A percentile compares a stretch with the other conserved stretches of the same genome.
Evolutionary conservation across 169 alveolate genomes (phyloP).

Genomic region (Plasmodium cynomolgi): DNA sequence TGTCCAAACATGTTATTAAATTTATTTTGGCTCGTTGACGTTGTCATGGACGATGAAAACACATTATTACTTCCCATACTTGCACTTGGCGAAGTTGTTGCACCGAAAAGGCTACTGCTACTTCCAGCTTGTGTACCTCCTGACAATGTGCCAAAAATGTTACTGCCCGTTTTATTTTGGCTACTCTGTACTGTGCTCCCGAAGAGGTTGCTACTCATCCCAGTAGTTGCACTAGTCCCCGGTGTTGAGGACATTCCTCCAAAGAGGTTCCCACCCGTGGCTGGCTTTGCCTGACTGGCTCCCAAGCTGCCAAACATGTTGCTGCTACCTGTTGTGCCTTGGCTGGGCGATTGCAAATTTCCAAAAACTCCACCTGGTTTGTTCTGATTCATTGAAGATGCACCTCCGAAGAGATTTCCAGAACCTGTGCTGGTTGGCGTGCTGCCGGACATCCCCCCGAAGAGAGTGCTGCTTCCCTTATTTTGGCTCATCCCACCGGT

Average conservation of each 20-base stretch:
- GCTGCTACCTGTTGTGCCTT: not conserved
- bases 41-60: constrained; percentile 23
- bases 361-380: constrained; percentile 43
- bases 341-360: constrained; percentile 17
- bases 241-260: constrained; percentile 54
- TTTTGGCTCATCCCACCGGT: constrained; percentile 23
- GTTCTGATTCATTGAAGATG: constrained; percentile 42
- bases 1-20: constrained; percentile 46
- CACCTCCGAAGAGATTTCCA: constrained; percentile 40
- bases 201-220: constrained; percentile 7
- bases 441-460: constrained; percentile 31
- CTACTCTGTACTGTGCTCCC: constrained; percentile 19
- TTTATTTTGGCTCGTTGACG: constrained; percentile 44
- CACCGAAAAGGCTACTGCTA: constrained; percentile 32
- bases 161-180: constrained; percentile 44
- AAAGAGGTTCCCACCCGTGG: constrained; percentile 26
- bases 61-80: constrained; percentile 26
- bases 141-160: constrained; percentile 50
- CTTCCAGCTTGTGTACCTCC: constrained; percentile 41
- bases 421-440: constrained; percentile 2
- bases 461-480: constrained; percentile 7
- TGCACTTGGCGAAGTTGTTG: constrained; percentile 9
- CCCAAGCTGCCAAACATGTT: constrained; percentile 32
- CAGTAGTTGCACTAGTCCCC: constrained; percentile 21
- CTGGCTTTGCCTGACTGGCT: constrained; percentile 7